phyloP scores from a whole-genome alignment of 805 yeast species.

The Candida andamanensis region DNA sequence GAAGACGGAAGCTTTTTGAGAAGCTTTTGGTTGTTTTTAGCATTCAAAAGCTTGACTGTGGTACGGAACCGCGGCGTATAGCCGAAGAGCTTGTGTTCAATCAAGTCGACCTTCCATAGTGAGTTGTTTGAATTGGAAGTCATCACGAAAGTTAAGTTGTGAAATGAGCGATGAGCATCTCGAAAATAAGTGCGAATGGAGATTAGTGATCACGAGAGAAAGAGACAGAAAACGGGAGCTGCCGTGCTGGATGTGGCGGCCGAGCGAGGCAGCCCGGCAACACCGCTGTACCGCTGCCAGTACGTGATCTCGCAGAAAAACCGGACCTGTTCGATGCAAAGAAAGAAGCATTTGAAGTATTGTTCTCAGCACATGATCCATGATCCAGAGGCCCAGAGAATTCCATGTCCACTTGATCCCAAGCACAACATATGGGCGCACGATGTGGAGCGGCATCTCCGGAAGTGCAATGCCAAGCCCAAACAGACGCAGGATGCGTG shows the following conservation, averaged over 20 bases:
- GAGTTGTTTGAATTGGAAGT: constrained; percentile 2
- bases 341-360: constrained; percentile 42
- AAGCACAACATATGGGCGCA: constrained; percentile 67
- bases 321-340: constrained; percentile 58
- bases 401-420: constrained; percentile 75
- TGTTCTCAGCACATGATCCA: constrained; percentile 59
- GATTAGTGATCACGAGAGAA: too few species aligned
- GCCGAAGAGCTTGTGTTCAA: constrained; percentile 46
- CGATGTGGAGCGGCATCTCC: constrained; percentile 51
- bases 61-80: constrained; percentile 43
- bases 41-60: constrained; percentile 42
- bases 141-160: constrained; percentile 1
- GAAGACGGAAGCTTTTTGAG: constrained; percentile 36
- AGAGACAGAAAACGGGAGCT: too few species aligned
- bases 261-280: too few species aligned
- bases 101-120: constrained; percentile 49
- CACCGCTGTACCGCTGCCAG: constrained; percentile 42
- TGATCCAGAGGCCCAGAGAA: constrained; percentile 30
- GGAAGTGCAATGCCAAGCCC: constrained; percentile 52
- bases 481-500: constrained; percentile 41
- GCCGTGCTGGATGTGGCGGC: too few species aligned
- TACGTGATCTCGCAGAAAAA: constrained; percentile 45
- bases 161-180: constrained; percentile 11
- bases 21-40: constrained; percentile 40
- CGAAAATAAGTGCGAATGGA: too few species aligned